Evolutionary conservation across 495 filamentous ascomycete genomes (phyloP).

Genomic region (Aspergillus conjunctus): DNA sequence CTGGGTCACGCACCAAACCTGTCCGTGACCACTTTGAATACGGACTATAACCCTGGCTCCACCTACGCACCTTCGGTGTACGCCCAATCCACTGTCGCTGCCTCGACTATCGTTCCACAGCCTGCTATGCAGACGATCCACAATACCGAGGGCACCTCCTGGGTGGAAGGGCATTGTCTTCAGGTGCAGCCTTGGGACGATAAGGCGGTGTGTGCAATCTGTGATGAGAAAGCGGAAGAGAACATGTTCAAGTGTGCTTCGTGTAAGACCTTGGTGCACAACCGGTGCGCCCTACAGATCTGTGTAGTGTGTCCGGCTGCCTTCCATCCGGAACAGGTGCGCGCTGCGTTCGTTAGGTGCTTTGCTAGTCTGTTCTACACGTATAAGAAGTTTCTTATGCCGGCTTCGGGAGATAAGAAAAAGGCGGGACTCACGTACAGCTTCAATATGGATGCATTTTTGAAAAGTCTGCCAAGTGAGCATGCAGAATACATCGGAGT

Average conservation of each 20-base stretch:
- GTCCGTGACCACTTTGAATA: slow-evolving; percentile 81
- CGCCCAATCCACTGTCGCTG: slow-evolving; percentile 93
- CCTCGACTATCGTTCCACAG: slow-evolving; percentile 96
- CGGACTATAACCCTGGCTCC: slow-evolving; percentile 71
- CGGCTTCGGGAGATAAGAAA: slow-evolving; percentile 80
- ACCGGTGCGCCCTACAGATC: slow-evolving; percentile 76
- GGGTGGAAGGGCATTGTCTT: slow-evolving; percentile 94
- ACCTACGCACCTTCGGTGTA: slow-evolving; percentile 95
- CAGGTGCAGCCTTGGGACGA: slow-evolving; percentile 69
- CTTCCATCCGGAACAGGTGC: slow-evolving; percentile 87
- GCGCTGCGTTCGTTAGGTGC: slow-evolving; percentile 91
- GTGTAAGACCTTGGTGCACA: slow-evolving; percentile 77
- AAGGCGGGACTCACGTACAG: slow-evolving; percentile 82
- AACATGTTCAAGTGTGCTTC: slow-evolving; percentile 83
- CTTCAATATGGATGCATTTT: slow-evolving; percentile 93
- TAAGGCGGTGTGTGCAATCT: slow-evolving; percentile 75
- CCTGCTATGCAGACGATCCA: slow-evolving; percentile 80
- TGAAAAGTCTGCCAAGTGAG: slow-evolving; percentile 86
- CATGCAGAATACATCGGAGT: slow-evolving; percentile 85
- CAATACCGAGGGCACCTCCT: slow-evolving; percentile 83
- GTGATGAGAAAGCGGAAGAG: slow-evolving; percentile 87
- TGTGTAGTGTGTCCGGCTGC: slow-evolving; percentile 86
- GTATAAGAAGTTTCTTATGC: slow-evolving; percentile 80
- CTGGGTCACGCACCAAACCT: slow-evolving; percentile 76
- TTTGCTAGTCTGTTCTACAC: slow-evolving; percentile 95